phyloP scores from a whole-genome alignment of 1,284 basidiomycete species.

The Microbotryum intermedium region DNA sequence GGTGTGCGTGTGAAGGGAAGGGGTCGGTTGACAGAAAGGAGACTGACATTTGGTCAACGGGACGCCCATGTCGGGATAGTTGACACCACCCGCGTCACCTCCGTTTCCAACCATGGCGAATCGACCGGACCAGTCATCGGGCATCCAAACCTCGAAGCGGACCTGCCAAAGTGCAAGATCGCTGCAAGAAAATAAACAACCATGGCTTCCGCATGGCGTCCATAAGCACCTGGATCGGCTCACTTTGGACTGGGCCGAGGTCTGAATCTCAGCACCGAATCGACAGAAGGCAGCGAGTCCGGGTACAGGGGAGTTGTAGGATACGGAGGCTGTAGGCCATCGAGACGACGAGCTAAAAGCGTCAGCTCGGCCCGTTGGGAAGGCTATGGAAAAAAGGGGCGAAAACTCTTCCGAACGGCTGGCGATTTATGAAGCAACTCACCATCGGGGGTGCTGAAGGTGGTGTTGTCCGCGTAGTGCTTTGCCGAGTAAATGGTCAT shows the following conservation, averaged over 20 bases:
- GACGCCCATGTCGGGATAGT: slow-evolving; percentile 23
- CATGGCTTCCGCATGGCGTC: not conserved
- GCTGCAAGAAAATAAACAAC: not conserved
- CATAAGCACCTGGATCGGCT: not conserved
- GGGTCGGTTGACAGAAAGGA: not conserved
- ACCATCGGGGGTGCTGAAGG: not conserved
- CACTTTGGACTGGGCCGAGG: slow-evolving; percentile 9
- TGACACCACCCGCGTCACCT: slow-evolving; percentile 25
- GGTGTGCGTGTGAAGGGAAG: not conserved
- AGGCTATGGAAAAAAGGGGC: not conserved
- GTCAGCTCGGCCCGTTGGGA: not conserved
- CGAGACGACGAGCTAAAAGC: not conserved
- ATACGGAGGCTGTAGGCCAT: not conserved
- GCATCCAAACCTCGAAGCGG: slow-evolving; percentile 32
- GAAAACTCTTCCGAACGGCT: no score
- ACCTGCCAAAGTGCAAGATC: not conserved
- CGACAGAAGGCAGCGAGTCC: slow-evolving; percentile 22
- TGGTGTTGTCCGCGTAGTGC: not conserved
- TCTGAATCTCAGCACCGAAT: slow-evolving; percentile 26
- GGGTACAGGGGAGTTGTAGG: slow-evolving; percentile 12
- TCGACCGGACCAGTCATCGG: slow-evolving; percentile 23
- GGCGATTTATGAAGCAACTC: not conserved
- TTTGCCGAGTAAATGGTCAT: not conserved
- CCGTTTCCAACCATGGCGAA: slow-evolving; percentile 32
- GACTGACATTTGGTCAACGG: slow-evolving; percentile 14